Evolutionary conservation across 352 stramenopile genomes (phyloP).

Genomic region (Pythium monospermum): DNA sequence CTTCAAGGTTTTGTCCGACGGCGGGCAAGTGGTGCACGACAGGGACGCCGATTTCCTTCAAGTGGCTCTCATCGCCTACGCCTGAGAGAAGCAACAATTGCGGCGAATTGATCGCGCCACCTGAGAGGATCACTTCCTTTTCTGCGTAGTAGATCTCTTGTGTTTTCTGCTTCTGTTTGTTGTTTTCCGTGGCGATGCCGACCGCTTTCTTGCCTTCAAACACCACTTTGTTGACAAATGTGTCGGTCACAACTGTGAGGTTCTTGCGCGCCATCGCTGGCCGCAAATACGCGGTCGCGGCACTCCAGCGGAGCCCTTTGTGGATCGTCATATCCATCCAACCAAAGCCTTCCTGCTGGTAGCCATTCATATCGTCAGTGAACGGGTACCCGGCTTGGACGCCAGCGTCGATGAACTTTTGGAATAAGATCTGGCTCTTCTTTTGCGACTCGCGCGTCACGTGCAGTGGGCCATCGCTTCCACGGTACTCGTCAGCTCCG

Average conservation of each 20-base stretch:
- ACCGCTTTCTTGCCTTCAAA: conserved; percentile 78
- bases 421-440: conserved; percentile 81
- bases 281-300: conserved; percentile 70
- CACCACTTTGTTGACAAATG: conserved; percentile 78
- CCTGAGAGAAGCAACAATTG: conserved; percentile 87
- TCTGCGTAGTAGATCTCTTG: conserved; percentile 43
- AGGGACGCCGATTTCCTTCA: conserved; percentile 70
- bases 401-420: conserved; percentile 86
- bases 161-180: conserved; percentile 52
- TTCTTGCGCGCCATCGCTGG: conserved; percentile 61
- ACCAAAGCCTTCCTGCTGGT: conserved; percentile 87
- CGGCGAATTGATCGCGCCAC: conserved; percentile 86
- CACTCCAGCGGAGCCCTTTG: conserved; percentile 79
- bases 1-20: conserved; percentile 86
- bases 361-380: conserved; percentile 89
- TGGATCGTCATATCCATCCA: conserved; percentile 88
- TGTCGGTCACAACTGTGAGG: conserved; percentile 75
- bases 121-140: conserved; percentile 87
- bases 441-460: conserved; percentile 77
- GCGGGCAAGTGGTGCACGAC: conserved; percentile 72
- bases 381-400: conserved; percentile 83
- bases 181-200: conserved; percentile 67
- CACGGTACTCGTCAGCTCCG: conserved; percentile 71
- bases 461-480: conserved; percentile 75
- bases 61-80: conserved; percentile 66